Conservation (phyloP, 1,284 basidiomycete species). For the Ceratobasidium theobromae region DNA sequence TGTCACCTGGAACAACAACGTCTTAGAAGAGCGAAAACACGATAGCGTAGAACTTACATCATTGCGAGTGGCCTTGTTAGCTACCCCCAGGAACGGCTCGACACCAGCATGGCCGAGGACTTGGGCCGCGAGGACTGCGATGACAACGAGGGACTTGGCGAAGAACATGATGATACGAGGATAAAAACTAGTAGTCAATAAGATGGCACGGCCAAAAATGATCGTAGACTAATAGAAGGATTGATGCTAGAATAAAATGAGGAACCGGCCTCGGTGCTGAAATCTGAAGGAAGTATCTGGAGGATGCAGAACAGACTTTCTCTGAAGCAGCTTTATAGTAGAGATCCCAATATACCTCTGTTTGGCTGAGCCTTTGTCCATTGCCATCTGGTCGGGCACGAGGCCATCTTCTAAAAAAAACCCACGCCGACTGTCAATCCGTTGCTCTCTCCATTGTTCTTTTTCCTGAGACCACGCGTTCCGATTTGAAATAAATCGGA, state of each 20-base stretch:
- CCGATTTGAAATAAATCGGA: too few species aligned
- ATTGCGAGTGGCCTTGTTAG: conserved; percentile 45
- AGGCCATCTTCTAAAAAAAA: conserved; percentile 18
- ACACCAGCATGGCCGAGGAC: conserved; percentile 52
- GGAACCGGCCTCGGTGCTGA: conserved; percentile 25
- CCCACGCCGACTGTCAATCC: neutral
- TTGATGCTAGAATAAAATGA: conserved; percentile 26
- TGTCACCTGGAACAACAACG: conserved; percentile 39
- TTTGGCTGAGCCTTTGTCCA: conserved; percentile 11
- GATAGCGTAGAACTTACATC: conserved; percentile 44
- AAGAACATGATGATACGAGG: conserved; percentile 31
- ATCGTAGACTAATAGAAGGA: conserved; percentile 24
- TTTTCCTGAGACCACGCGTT: neutral
- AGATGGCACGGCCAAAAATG: conserved; percentile 28
- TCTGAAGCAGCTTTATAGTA: conserved; percentile 4
- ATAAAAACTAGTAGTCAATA: neutral
- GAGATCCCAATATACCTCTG: too few species aligned
- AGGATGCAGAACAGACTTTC: neutral
- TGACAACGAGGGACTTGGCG: conserved; percentile 38
- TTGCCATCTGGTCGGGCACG: neutral
- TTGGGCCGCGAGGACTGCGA: conserved; percentile 45
- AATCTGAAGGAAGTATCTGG: conserved; percentile 1
- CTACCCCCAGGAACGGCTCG: conserved; percentile 52
- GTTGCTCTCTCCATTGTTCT: conserved; percentile 18
- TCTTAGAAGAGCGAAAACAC: neutral